Evolutionary conservation across 139 green algal genomes (phyloP).

Genomic region (Picochlorum sp.): DNA sequence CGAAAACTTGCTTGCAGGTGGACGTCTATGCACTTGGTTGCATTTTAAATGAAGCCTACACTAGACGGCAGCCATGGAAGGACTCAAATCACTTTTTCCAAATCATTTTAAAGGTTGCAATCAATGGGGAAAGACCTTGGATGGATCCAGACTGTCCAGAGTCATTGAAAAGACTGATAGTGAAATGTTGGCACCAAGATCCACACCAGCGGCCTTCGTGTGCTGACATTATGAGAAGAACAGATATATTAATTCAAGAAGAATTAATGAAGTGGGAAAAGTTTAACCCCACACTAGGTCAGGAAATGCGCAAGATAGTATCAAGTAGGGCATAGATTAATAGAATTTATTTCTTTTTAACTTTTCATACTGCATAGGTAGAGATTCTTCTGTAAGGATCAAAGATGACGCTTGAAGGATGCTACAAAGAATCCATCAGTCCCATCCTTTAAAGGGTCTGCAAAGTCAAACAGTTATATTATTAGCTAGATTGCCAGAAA

Average conservation of each 20-base stretch:
- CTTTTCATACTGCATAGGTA: too few relatives aligned
- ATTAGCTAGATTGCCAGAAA: too few relatives aligned
- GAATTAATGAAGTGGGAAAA: constrained; percentile 20
- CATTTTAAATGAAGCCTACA: constrained; percentile 46
- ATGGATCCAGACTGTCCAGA: constrained; percentile 35
- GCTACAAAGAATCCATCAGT: constrained; percentile 91
- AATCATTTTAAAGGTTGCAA: constrained; percentile 48
- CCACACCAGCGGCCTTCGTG: constrained; percentile 37
- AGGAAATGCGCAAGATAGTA: background rate
- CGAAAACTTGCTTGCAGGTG: too few relatives aligned
- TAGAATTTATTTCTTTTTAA: too few relatives aligned
- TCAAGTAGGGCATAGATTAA: too few relatives aligned
- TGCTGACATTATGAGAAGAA: constrained; percentile 38
- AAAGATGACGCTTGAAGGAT: too few relatives aligned
- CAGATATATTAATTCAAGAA: constrained; percentile 25
- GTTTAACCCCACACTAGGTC: background rate
- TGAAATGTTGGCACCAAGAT: constrained; percentile 51
- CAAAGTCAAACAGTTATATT: too few relatives aligned
- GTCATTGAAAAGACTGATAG: constrained; percentile 34
- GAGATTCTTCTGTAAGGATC: too few relatives aligned
- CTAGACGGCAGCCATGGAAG: constrained; percentile 35
- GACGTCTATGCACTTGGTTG: constrained; percentile 44
- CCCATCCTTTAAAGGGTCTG: constrained; percentile 55
- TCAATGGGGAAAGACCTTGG: constrained; percentile 35
- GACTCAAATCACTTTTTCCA: constrained; percentile 38